phyloP scores from a whole-genome alignment of 495 filamentous ascomycete genomes.

The Bryoglossum gracile region DNA sequence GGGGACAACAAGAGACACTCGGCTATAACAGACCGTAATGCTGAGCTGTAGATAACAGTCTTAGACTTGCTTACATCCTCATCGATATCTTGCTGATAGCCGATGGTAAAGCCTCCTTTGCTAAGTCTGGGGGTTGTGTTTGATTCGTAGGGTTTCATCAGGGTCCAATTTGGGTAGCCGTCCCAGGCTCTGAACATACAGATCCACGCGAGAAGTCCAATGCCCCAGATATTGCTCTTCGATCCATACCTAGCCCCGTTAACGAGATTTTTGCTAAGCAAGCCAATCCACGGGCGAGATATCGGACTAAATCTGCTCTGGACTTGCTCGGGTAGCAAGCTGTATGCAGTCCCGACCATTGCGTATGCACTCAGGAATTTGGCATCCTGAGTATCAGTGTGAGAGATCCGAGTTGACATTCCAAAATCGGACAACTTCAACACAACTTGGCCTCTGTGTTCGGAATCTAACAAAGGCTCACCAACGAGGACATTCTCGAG shows the following conservation, averaged over 20 bases:
- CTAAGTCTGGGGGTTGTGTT: not conserved
- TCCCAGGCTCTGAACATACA: not conserved
- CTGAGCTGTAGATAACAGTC: not conserved
- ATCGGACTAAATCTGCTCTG: too few relatives aligned
- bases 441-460: constrained; percentile 1
- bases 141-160: not conserved
- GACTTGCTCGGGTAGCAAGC: too few relatives aligned
- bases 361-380: too few relatives aligned
- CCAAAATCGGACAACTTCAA: too few relatives aligned
- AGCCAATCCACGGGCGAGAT: too few relatives aligned
- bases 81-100: not conserved
- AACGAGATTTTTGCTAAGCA: not conserved
- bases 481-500: not conserved
- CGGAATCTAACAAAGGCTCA: not conserved
- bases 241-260: not conserved
- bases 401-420: too few relatives aligned
- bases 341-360: too few relatives aligned
- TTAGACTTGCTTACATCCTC: not conserved
- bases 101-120: not conserved
- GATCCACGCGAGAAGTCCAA: constrained; percentile 5
- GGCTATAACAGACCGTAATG: not conserved
- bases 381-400: too few relatives aligned
- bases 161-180: not conserved
- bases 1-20: constrained; percentile 1
- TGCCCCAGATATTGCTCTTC: constrained; percentile 11